Evolutionary conservation across 257 asterid genomes (phyloP).

Genomic region (Echites panduratus): DNA sequence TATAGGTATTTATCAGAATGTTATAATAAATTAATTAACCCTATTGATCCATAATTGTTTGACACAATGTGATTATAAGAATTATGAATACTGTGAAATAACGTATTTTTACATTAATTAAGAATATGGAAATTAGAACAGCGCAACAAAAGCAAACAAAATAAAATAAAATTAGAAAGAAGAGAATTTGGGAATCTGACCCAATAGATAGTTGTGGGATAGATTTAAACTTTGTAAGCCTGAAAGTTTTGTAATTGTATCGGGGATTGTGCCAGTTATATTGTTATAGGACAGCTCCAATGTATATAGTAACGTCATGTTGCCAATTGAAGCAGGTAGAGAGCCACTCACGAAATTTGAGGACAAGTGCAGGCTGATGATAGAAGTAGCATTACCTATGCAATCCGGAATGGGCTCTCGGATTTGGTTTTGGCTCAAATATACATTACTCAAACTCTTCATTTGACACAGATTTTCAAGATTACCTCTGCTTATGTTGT

Average conservation of each 20-base stretch:
- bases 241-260: not conserved
- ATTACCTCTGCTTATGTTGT: not conserved
- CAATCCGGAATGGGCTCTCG: not conserved
- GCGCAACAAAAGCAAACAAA: too few species aligned
- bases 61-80: too few species aligned
- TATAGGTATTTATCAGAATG: too few species aligned
- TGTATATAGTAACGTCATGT: not conserved
- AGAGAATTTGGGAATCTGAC: not conserved
- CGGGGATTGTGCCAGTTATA: not conserved
- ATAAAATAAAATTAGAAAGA: too few species aligned
- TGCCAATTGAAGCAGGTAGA: not conserved
- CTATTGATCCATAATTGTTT: too few species aligned
- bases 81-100: too few species aligned
- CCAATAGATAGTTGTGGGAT: not conserved
- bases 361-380: not conserved
- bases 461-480: not conserved
- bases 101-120: too few species aligned
- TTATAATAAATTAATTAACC: too few species aligned
- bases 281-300: not conserved
- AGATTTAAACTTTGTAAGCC: not conserved
- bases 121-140: too few species aligned
- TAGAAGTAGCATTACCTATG: not conserved
- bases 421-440: not conserved
- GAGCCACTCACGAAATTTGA: not conserved
- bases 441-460: slow-evolving; percentile 4